A percentile compares a stretch with the other conserved stretches of the same genome.
phyloP scores from a whole-genome alignment of 2,329 filamentous ascomycete genomes.

The Ophiostoma quercus region DNA sequence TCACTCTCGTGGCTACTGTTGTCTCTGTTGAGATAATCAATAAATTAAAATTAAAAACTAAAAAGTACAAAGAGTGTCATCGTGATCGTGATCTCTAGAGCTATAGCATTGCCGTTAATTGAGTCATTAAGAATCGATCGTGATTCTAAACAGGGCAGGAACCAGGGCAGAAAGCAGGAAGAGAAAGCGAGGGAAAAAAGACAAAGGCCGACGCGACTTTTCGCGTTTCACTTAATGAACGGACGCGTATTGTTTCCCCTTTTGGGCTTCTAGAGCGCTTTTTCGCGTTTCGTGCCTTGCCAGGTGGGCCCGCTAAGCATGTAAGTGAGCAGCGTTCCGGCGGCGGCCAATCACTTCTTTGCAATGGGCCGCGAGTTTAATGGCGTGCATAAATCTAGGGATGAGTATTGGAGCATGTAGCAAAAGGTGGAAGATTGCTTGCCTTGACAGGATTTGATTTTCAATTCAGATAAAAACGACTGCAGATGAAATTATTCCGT shows the following conservation, averaged over 20 bases:
- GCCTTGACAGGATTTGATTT: too few species aligned
- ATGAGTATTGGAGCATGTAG: not conserved
- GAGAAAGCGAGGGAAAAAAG: not conserved
- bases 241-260: not conserved
- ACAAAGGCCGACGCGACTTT: conserved; percentile 12
- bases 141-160: too few species aligned
- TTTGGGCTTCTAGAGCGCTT: not conserved
- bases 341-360: not conserved
- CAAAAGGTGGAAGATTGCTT: not conserved
- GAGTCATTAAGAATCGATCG: not conserved
- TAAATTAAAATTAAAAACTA: not conserved
- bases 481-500: too few species aligned
- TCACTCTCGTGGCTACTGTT: not conserved
- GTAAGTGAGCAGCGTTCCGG: not conserved
- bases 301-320: conserved; percentile 10
- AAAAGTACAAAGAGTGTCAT: not conserved
- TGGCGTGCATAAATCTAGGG: not conserved
- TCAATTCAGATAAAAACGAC: too few species aligned
- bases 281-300: conserved; percentile 1
- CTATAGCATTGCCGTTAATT: conserved; percentile 9
- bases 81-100: too few species aligned
- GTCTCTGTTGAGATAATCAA: conserved; percentile 8
- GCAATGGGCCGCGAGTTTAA: not conserved
- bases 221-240: conserved; percentile 9
- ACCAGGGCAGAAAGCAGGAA: not conserved